phyloP scores from a whole-genome alignment of 176 grass and related monocot species.

The bread wheat (Triticum aestivum) region IWGSC_CS_RefSeq_v2.1 NC_057796.1:284937261-284937760 shows the following conservation, averaged over 20 bases:
- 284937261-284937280: slow-evolving; percentile 74
- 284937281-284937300: slow-evolving; percentile 51
- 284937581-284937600: slow-evolving; percentile 62
- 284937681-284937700: slow-evolving; percentile 95
- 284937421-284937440: slow-evolving; percentile 90
- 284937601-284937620: slow-evolving; percentile 40
- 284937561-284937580: slow-evolving; percentile 28
- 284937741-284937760: slow-evolving; percentile 76
- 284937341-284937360: slow-evolving; percentile 74
- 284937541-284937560: slow-evolving; percentile 65
- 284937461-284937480: slow-evolving; percentile 70
- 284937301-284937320: slow-evolving; percentile 20
- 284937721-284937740: slow-evolving; percentile 35
- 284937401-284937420: slow-evolving; percentile 97
- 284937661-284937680: slow-evolving; percentile 99
- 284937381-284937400: slow-evolving; percentile 56
- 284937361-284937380: slow-evolving; percentile 56
- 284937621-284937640: slow-evolving; percentile 68
- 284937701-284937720: slow-evolving; percentile 59
- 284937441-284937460: slow-evolving; percentile 68
- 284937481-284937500: slow-evolving; percentile 89
- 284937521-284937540: slow-evolving; percentile 28
- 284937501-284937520: slow-evolving; percentile 63
- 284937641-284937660: slow-evolving; percentile 96
- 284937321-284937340: slow-evolving; percentile 30